phyloP scores from a whole-genome alignment of 257 asterid genomes.

The Salvia rosmarinus region DNA sequence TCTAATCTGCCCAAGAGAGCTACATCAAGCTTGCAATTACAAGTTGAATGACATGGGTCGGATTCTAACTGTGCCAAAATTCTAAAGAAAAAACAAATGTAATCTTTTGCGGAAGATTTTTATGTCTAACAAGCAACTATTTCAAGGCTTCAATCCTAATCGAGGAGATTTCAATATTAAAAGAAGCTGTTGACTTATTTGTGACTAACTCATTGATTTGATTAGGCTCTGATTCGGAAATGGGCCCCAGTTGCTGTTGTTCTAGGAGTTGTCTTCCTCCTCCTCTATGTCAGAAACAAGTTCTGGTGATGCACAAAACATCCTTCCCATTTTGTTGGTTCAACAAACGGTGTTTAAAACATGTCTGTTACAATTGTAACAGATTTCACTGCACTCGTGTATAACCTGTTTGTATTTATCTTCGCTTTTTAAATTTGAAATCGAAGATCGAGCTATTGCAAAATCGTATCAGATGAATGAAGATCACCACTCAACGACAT shows the following conservation, averaged over 20 bases:
- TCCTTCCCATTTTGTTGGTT: too few relatives aligned
- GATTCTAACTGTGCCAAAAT: not conserved
- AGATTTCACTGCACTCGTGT: too few relatives aligned
- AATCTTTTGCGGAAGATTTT: not conserved
- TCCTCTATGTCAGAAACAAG: conserved; percentile 80
- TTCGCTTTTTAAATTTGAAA: too few relatives aligned
- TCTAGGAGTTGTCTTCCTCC: conserved; percentile 79
- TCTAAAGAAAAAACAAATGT: not conserved
- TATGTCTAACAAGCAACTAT: not conserved
- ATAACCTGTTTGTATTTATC: too few relatives aligned
- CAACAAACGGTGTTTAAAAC: too few relatives aligned
- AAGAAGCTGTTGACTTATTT: not conserved
- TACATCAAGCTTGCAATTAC: not conserved
- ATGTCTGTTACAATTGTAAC: too few relatives aligned
- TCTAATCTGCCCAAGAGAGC: not conserved
- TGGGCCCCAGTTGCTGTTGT: conserved; percentile 96
- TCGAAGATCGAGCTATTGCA: too few relatives aligned
- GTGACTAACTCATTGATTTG: not conserved
- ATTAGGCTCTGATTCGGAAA: conserved; percentile 85
- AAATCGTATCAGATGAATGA: too few relatives aligned
- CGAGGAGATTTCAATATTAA: not conserved
- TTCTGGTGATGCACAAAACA: conserved; percentile 60
- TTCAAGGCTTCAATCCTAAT: not conserved
- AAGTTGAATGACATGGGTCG: not conserved
- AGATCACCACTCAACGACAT: too few relatives aligned